Percentiles rank a stretch among this genome's conserved stretches.
Conservation (phyloP, 2,329 filamentous ascomycete genomes). For the Waltergamsia citrina region DNA sequence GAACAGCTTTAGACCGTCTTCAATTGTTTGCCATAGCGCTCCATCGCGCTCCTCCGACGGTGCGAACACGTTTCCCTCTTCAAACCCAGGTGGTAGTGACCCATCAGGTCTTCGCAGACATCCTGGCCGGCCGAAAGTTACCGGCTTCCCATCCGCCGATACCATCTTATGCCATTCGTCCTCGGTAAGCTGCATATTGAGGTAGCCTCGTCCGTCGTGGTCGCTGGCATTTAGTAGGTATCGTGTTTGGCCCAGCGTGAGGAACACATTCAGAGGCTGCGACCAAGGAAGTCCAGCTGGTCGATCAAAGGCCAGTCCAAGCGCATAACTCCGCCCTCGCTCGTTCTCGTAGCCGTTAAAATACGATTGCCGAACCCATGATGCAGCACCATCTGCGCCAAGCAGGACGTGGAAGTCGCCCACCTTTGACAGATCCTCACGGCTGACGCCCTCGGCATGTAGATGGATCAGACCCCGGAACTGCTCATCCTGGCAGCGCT, state of each 20-base stretch:
- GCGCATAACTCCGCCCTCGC: slow-evolving; percentile 20
- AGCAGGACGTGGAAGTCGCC: slow-evolving; percentile 25
- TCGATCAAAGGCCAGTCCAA: slow-evolving; percentile 22
- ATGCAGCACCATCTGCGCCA: slow-evolving; percentile 23
- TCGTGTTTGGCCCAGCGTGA: slow-evolving; percentile 23
- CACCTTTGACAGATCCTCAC: slow-evolving; percentile 32
- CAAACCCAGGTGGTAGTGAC: slow-evolving; percentile 17
- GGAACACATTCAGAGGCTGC: slow-evolving; percentile 24
- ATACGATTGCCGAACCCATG: slow-evolving; percentile 21
- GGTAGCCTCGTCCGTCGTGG: slow-evolving; percentile 19
- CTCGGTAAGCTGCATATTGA: slow-evolving; percentile 26
- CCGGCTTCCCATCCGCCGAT: slow-evolving; percentile 17
- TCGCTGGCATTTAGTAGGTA: slow-evolving; percentile 25
- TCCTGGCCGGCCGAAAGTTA: slow-evolving; percentile 21
- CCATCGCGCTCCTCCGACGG: slow-evolving; percentile 18
- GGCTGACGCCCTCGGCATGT: slow-evolving; percentile 53
- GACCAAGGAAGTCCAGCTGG: slow-evolving; percentile 20
- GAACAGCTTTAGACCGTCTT: slow-evolving; percentile 24
- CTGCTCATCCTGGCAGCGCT: slow-evolving; percentile 18
- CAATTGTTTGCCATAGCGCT: slow-evolving; percentile 20
- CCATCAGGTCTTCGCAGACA: slow-evolving; percentile 18
- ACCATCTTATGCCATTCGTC: slow-evolving; percentile 24
- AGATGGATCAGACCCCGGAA: slow-evolving; percentile 41
- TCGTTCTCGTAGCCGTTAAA: slow-evolving; percentile 23
- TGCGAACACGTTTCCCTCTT: slow-evolving; percentile 18